Evolutionary conservation across 148 eudicot genomes (phyloP).

Genomic region (Agrostemma githago): DNA sequence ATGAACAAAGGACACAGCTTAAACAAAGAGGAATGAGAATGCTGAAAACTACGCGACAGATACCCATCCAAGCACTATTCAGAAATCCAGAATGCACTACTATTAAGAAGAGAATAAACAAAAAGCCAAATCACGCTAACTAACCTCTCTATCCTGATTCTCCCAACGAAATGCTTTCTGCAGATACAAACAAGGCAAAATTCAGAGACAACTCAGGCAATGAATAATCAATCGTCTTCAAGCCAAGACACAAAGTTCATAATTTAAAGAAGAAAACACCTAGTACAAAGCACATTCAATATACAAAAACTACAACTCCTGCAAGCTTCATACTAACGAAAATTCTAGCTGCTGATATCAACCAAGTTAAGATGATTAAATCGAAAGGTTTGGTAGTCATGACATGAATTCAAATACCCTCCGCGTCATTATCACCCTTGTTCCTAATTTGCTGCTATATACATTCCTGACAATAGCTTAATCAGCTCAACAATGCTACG

Average conservation of each 20-base stretch:
- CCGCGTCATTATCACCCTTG: not conserved
- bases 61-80: not conserved
- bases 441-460: not conserved
- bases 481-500: not conserved
- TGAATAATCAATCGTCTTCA: not conserved
- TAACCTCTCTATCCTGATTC: conserved; percentile 57
- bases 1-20: not conserved
- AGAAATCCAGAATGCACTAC: not conserved
- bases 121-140: conserved; percentile 15
- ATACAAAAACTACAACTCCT: not conserved
- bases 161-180: conserved; percentile 88
- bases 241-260: not conserved
- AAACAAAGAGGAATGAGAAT: not conserved
- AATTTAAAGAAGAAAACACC: not conserved
- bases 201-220: not conserved
- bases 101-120: not conserved
- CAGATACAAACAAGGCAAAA: conserved; percentile 21
- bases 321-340: not conserved
- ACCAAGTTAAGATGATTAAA: no score
- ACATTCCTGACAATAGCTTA: not conserved
- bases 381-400: no score
- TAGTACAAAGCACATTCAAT: not conserved
- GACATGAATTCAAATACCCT: no score
- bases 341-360: not conserved
- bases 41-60: not conserved